Base-by-base conservation (phyloP, 441 rosid genomes). In the Oxalis stricta region DNA sequence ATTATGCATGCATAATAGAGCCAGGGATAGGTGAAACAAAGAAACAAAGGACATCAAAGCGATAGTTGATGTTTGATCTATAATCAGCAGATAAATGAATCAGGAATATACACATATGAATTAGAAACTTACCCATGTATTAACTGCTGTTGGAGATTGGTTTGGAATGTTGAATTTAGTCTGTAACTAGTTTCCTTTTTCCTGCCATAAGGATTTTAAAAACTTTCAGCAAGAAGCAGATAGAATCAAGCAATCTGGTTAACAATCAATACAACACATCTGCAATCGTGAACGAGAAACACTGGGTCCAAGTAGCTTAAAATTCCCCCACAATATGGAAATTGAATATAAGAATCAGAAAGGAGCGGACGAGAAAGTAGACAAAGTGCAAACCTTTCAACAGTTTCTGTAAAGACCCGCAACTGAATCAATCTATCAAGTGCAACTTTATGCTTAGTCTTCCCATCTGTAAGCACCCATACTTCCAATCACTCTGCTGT, bases 151-250 rank as follows among this genome's bases (percentile, higher is more conserved):
- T 53, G 77, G 36, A 91, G 93, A 54, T 79, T 83, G 44, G 46
- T 49, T 66, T 83, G 98, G 64, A 91, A 86, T n/a, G 83, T 79
- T 18, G 75, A 62, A 59, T 86, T 91, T 59, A 85, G 58, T 60
- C 47, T 77, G 63, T 91, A 91, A 52, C 58, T 60, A 5, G 64
- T 68, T 66, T 66, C 85, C 64, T 68, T 79, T 50, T 69, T 83
- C 82, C 95, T 86, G 79, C 55, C 53, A 65, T 14, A 29, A 38
- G 23, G 39, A 36, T 38, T 12, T 18, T 3, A 40, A 13, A 33
- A 29, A 49, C 10, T 18, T 30, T 12, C 37, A 38, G 10, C 10
- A 1, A 26, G 10, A 26, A 26, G 28, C 28, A 23, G 3, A 3
- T 7, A 23, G 28, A 23, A 23, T 23, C 7, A 23, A 3, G 28